Percentiles rank a stretch among this genome's conserved stretches.
phyloP scores from a whole-genome alignment of 305 asterid genomes.

The Fraxinus ornus region DNA sequence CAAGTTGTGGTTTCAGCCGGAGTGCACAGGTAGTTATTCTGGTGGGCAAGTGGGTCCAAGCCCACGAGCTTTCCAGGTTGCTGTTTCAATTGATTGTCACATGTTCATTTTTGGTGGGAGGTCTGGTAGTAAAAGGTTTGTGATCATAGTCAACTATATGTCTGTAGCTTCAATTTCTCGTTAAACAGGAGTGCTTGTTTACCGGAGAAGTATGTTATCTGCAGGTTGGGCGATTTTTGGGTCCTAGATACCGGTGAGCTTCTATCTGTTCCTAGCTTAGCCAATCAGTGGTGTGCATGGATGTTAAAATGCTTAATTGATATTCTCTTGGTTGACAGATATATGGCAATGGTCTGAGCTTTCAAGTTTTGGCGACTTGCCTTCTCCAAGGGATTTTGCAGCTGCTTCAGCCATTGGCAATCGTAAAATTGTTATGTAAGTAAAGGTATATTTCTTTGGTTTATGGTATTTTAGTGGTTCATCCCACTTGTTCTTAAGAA shows the following conservation, averaged over 20 bases:
- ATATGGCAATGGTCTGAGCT: slow-evolving; percentile 99
- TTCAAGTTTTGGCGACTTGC: slow-evolving; percentile 94
- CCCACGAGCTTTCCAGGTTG: slow-evolving; percentile 88
- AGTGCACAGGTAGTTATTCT: slow-evolving; percentile 79
- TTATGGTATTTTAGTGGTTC: slow-evolving; percentile 23
- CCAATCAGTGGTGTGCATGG: background rate
- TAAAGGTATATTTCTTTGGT: slow-evolving; percentile 5
- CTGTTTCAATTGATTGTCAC: slow-evolving; percentile 85
- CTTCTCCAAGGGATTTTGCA: slow-evolving; percentile 93
- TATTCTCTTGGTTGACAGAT: slow-evolving; percentile 46
- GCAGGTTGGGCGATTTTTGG: slow-evolving; percentile 98
- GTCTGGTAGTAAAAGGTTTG: slow-evolving; percentile 75
- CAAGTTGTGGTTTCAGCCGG: slow-evolving; percentile 86
- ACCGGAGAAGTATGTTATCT: slow-evolving; percentile 25
- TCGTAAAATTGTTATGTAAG: slow-evolving; percentile 88
- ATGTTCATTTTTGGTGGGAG: slow-evolving; percentile 97
- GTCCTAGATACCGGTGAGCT: slow-evolving; percentile 90
- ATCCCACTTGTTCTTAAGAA: slow-evolving; percentile 23
- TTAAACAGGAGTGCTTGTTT: slow-evolving; percentile 23
- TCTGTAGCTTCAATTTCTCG: slow-evolving; percentile 13
- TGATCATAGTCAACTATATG: slow-evolving; percentile 5
- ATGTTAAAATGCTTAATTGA: slow-evolving; percentile 9
- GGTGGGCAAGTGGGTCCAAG: slow-evolving; percentile 85
- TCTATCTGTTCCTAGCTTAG: slow-evolving; percentile 19
- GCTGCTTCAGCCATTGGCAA: slow-evolving; percentile 92